Evolutionary conservation across 495 filamentous ascomycete species (phyloP).

Genomic region (Xylaria flabelliformis): DNA sequence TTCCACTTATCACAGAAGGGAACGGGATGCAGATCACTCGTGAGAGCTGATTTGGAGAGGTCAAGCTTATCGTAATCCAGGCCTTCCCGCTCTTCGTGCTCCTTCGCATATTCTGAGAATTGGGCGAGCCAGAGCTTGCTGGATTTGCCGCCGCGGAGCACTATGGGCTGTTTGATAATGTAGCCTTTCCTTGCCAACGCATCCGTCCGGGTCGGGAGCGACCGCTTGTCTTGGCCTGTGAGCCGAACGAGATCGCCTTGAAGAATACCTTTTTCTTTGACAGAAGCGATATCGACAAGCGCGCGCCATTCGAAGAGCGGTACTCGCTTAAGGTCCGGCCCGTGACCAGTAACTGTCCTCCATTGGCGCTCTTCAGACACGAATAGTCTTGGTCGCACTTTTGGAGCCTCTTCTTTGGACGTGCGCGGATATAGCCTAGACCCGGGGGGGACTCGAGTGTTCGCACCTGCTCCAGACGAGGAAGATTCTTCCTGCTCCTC

Average conservation of each 20-base stretch:
- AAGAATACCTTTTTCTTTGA: conserved; percentile 70
- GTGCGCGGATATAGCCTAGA: not conserved
- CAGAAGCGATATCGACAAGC: conserved; percentile 80
- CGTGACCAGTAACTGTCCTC: conserved; percentile 82
- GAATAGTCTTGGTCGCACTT: conserved; percentile 37
- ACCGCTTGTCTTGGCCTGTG: conserved; percentile 88
- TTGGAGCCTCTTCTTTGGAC: not conserved
- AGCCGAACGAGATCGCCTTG: conserved; percentile 78
- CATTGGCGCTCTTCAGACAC: conserved; percentile 63
- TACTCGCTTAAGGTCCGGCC: conserved; percentile 71
- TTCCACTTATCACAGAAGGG: conserved; percentile 57
- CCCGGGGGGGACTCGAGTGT: conserved; percentile 1
- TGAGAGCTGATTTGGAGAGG: conserved; percentile 42
- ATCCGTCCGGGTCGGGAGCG: conserved; percentile 82
- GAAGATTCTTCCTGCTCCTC: conserved; percentile 36
- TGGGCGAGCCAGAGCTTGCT: conserved; percentile 67
- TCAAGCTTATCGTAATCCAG: conserved; percentile 41
- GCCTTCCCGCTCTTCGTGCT: conserved; percentile 35
- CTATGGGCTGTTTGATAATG: conserved; percentile 77
- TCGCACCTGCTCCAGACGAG: conserved; percentile 9
- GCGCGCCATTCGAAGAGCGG: conserved; percentile 72
- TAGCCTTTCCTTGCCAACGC: conserved; percentile 77
- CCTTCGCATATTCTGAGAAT: conserved; percentile 43
- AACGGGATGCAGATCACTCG: conserved; percentile 51
- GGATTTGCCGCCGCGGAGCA: conserved; percentile 68